Evolutionary conservation across 805 yeast genomes (phyloP), one percentile per base, ranked within the genome.

Genomic region (Saccharomycopsis vini): DNA sequence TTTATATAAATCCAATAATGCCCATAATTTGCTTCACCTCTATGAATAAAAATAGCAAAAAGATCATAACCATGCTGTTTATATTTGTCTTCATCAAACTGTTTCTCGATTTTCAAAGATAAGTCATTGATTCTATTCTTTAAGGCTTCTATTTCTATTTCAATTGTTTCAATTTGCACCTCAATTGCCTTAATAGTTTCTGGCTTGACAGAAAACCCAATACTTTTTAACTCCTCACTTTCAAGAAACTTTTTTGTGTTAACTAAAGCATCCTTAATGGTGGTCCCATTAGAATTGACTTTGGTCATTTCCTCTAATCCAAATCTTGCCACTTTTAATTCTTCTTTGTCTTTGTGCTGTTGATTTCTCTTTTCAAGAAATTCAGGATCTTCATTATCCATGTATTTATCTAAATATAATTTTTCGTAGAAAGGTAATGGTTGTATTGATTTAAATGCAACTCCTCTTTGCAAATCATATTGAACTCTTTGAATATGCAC

Each of bases 1-100:
- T 75, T 77, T 50, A 92, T 89, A 58, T 90, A 92, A 15, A 90
- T 75, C 97, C 97, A 92, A 61, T 92, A 92, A 62, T 92, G 98
- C 2, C 98, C 98, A 57, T 85, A 90, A 41, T 87, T 79, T 0
- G 96, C 97, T 55, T 88, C 94, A 5, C 98, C 98, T 40, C 96
- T 69, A 60, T 92, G 98, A 39, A 92, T 87, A 57, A 92, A 92
- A 5, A 90, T 79, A 0, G 97, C 95, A 64, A 89, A 90, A 10
- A 92, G 69, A 0, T 84, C 71, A 61, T 90, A 92, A 0, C 89
- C 95, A 23, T 80, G 71, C 39, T 69, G 62, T 40, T 69, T 72
- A 62, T 82, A 74, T 5, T 68, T 66, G 16, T 68, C 67, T n/a
- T 18, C 22, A 26, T 29, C 21, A 57, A 84, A 92, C 52, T 83